phyloP scores from a whole-genome alignment of 2,329 filamentous ascomycete genomes.

The Cladophialophora chaetospira region DNA sequence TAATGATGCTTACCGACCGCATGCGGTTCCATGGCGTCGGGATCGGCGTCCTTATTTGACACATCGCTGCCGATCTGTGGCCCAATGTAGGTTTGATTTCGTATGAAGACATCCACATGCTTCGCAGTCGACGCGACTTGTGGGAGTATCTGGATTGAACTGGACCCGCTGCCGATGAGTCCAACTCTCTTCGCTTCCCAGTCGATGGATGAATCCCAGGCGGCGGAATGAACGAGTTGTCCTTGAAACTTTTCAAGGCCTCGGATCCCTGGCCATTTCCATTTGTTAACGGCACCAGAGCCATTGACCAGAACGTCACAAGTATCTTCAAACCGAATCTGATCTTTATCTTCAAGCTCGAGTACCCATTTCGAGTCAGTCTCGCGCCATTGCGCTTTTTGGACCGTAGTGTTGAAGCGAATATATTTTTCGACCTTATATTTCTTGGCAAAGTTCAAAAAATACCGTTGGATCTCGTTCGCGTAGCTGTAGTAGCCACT shows the following conservation, averaged over 20 bases:
- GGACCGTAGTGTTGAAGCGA: constrained; percentile 17
- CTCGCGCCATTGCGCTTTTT: too few species aligned
- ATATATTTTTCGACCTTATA: constrained; percentile 24
- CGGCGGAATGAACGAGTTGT: constrained; percentile 37
- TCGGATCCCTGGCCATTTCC: constrained; percentile 42
- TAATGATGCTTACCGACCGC: constrained; percentile 24
- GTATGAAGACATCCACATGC: constrained; percentile 38
- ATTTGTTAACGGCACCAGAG: constrained; percentile 25
- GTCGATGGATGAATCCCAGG: constrained; percentile 38
- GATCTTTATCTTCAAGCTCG: not conserved
- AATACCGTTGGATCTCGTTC: constrained; percentile 37
- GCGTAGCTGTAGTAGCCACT: constrained; percentile 32
- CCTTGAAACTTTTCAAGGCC: constrained; percentile 41
- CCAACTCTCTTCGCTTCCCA: constrained; percentile 31
- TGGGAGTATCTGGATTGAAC: constrained; percentile 38
- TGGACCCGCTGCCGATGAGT: constrained; percentile 34
- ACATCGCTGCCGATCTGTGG: constrained; percentile 22
- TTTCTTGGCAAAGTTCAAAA: constrained; percentile 31
- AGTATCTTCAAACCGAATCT: constrained; percentile 9
- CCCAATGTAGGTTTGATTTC: constrained; percentile 36
- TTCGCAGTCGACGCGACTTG: constrained; percentile 35
- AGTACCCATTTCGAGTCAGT: constrained; percentile 13
- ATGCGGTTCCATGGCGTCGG: constrained; percentile 14
- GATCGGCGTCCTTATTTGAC: constrained; percentile 26
- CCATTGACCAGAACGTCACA: constrained; percentile 24